Percentiles rank a stretch among this genome's conserved stretches.
phyloP scores from a whole-genome alignment of 1,284 basidiomycete genomes.

The Anthracocystis walkeri region DNA sequence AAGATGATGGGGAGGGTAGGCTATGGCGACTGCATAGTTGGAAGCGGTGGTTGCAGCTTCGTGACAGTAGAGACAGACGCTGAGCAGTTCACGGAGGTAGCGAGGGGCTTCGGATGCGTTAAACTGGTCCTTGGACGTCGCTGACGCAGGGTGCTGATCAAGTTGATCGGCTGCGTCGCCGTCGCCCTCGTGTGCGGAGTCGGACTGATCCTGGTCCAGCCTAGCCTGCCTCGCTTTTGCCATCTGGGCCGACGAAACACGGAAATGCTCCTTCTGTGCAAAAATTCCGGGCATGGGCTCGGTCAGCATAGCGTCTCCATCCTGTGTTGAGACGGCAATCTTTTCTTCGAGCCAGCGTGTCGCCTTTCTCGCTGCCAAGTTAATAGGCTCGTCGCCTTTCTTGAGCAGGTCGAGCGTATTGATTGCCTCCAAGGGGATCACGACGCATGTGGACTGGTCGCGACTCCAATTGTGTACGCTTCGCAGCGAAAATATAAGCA shows the following conservation, averaged over 20 bases:
- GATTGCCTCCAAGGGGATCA: constrained; percentile 88
- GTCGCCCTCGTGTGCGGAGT: background rate
- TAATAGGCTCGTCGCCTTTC: constrained; percentile 82
- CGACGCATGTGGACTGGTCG: constrained; percentile 77
- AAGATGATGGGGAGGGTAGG: constrained; percentile 41
- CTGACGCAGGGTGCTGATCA: background rate
- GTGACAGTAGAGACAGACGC: constrained; percentile 36
- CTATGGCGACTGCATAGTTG: constrained; percentile 34
- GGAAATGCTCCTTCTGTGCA: constrained; percentile 37
- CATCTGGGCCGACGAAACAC: constrained; percentile 21
- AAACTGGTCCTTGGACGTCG: constrained; percentile 22
- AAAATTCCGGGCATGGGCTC: constrained; percentile 44
- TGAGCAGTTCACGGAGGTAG: constrained; percentile 42
- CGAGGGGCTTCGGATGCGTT: constrained; percentile 23
- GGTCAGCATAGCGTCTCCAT: constrained; percentile 26
- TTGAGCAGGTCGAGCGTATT: constrained; percentile 93
- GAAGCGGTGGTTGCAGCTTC: constrained; percentile 1
- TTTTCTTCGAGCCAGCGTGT: constrained; percentile 80
- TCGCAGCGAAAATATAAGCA: constrained; percentile 83
- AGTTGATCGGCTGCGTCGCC: background rate
- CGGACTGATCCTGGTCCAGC: background rate
- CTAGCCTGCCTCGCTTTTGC: constrained; percentile 15
- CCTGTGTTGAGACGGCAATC: constrained; percentile 28
- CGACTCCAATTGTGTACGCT: constrained; percentile 83
- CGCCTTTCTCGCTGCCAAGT: constrained; percentile 82